These are phyloP conservation scores for Penicillium crustosum DNA, from an alignment of 2,329 filamentous ascomycete species.

Conservation along the genomic window DNA sequence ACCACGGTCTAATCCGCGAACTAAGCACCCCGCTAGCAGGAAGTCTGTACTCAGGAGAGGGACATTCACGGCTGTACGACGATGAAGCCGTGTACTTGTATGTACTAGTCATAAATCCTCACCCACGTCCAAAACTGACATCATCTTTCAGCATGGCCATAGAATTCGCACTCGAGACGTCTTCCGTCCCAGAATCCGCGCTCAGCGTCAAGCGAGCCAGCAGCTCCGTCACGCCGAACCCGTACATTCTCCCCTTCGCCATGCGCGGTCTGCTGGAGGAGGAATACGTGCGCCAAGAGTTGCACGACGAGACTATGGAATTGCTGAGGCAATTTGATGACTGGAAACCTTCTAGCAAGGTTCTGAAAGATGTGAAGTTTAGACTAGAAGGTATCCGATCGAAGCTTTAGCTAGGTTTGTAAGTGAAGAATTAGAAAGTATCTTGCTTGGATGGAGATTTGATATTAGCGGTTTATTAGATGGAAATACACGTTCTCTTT, in stretches of 20 bases:
- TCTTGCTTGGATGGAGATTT: not conserved
- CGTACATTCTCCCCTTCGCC: slow-evolving; percentile 90
- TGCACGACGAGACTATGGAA: slow-evolving; percentile 73
- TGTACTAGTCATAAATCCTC: slow-evolving; percentile 26
- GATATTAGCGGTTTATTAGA: not conserved
- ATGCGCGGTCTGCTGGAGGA: slow-evolving; percentile 93
- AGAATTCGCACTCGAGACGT: slow-evolving; percentile 71
- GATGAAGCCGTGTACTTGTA: slow-evolving; percentile 80
- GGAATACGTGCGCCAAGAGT: slow-evolving; percentile 78
- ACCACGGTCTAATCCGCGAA: slow-evolving; percentile 91
- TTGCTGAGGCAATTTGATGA: slow-evolving; percentile 86
- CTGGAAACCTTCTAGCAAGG: slow-evolving; percentile 89
- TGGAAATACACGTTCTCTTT: not conserved
- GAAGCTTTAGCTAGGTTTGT: slow-evolving; percentile 59
- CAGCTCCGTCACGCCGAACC: slow-evolving; percentile 59
- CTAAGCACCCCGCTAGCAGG: slow-evolving; percentile 85
- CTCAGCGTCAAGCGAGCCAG: slow-evolving; percentile 55
- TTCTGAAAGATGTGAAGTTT: slow-evolving; percentile 93
- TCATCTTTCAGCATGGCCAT: slow-evolving; percentile 59
- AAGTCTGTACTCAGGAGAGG: slow-evolving; percentile 86
- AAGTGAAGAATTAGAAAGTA: not conserved
- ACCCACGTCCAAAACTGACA: not conserved
- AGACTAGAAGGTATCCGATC: slow-evolving; percentile 87
- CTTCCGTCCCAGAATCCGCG: slow-evolving; percentile 49
- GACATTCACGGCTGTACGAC: slow-evolving; percentile 90